A percentile compares a stretch with the other conserved stretches of the same genome.
These are phyloP conservation scores for Trypanosoma theileri DNA, from an alignment of 208 protist species.

Conservation along the genomic window DNA sequence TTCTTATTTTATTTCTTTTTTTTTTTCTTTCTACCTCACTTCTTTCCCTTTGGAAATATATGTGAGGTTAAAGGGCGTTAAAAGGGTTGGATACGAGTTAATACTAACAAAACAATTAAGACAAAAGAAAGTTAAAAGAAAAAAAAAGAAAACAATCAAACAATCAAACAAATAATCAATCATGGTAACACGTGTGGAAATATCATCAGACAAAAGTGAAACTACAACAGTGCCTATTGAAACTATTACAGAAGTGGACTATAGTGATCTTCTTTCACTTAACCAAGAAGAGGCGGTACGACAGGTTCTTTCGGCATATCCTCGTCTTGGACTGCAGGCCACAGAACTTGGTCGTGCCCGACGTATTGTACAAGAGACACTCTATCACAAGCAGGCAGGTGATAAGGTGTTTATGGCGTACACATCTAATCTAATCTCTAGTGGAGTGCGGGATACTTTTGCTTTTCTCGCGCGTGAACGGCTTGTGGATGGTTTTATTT, in stretches of 20 bases:
- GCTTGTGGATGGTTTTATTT: constrained; percentile 97
- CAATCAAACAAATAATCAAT: too few relatives aligned
- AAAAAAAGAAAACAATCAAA: too few relatives aligned
- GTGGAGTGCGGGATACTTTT: constrained; percentile 98
- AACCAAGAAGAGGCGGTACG: constrained; percentile 58
- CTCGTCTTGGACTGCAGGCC: constrained; percentile 67
- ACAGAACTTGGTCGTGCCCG: constrained; percentile 75
- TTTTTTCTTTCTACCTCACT: too few relatives aligned
- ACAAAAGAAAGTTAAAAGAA: too few relatives aligned
- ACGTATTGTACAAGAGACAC: constrained; percentile 53
- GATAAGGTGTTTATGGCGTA: constrained; percentile 98
- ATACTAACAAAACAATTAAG: too few relatives aligned
- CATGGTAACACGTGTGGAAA: too few relatives aligned
- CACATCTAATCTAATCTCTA: constrained; percentile 99
- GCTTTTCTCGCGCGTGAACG: constrained; percentile 95
- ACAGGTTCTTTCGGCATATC: constrained; percentile 41
- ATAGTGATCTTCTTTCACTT: constrained; percentile 38
- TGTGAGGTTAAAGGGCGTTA: too few relatives aligned
- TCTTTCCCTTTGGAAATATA: too few relatives aligned
- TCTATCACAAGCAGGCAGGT: constrained; percentile 44
- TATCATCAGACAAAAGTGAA: too few relatives aligned
- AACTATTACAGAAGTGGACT: constrained; percentile 52
- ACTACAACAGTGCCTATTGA: neutral
- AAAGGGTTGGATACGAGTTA: too few relatives aligned
- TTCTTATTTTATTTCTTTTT: too few relatives aligned